Evolutionary conservation across 1,284 basidiomycete species (phyloP), one percentile per base, ranked within the genome.

Genomic region (Fistulina hepatica): DNA sequence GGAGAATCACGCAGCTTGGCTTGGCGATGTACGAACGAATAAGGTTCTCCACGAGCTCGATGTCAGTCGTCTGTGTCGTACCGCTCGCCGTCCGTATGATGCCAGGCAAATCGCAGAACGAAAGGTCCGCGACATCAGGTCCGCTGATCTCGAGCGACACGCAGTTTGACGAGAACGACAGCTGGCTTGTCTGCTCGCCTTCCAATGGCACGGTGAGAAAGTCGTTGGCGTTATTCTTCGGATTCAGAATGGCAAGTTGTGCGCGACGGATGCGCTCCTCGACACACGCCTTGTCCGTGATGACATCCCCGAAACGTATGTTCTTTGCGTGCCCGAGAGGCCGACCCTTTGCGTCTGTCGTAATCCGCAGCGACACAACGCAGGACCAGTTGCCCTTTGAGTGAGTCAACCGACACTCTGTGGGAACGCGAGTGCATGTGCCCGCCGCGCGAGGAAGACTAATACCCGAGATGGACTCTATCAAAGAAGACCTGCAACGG

Each of bases 381-480:
- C 83, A 86, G 32, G 59, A 56, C 83, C 83, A 86, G 0, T 58
- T 51, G 0, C 49, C 48, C 4, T 55, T 43, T 0, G 69, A 68
- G 9, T 59, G 52, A 0, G 70, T 61, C 0, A 84, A 61, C 8
- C 72, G 67, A 45, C 76, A 80, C 46, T 84, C 81, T 0, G 75
- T 81, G 0, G 81, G 79, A 42, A 77, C 82, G n/a, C 81, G 82
- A 42, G 82, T 86, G 44, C 81, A 86, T 1, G 65, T 67, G 7
- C 65, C 65, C 9, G 61, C 51, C 0, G 76, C 74, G 4, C 80
- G 69, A 12, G 81, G 81, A 0, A 85, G 56, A 0, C 67, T 76
- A 35, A 84, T 72, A 0, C 78, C 79, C 11, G 75, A 80, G 20
- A 85, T 81, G 0, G 77, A 68, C 47, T 85, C 81, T 10, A 85